Conservation (phyloP, 495 filamentous ascomycete species). For the Neurospora terricola region DNA sequence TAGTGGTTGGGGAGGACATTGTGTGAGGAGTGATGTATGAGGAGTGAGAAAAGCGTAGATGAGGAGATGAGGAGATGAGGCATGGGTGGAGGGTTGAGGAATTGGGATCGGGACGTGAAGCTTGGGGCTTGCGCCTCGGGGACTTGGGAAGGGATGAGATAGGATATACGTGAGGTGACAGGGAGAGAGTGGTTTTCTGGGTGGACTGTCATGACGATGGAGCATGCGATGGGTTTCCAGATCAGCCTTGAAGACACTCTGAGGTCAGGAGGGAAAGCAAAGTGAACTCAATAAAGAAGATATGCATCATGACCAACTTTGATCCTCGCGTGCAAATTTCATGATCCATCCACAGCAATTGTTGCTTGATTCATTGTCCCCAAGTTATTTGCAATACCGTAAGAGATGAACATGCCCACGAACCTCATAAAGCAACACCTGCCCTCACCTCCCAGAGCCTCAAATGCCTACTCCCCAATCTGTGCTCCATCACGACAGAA, state of each 20-base stretch:
- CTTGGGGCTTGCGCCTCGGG: background rate
- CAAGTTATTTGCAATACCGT: no score
- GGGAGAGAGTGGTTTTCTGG: background rate
- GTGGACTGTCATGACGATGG: background rate
- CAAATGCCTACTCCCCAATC: no score
- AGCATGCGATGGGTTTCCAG: background rate
- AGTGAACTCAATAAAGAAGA: background rate
- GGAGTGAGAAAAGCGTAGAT: background rate
- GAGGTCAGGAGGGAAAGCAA: no score
- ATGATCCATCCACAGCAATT: background rate
- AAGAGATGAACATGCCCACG: no score
- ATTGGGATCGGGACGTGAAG: background rate
- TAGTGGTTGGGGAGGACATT: no score
- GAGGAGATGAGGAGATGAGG: constrained; percentile 1
- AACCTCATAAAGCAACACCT: background rate
- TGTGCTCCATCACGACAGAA: no score
- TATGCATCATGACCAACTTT: background rate
- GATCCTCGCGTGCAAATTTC: background rate
- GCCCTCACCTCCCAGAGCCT: no score
- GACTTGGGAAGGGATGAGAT: background rate
- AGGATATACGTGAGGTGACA: background rate
- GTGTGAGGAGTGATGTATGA: background rate
- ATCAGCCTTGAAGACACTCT: no score
- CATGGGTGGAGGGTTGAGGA: background rate
- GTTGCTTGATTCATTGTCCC: background rate